These are phyloP conservation scores for Diplocarpon mali DNA, from an alignment of 2,329 filamentous ascomycete species.

Conservation along the genomic window DNA sequence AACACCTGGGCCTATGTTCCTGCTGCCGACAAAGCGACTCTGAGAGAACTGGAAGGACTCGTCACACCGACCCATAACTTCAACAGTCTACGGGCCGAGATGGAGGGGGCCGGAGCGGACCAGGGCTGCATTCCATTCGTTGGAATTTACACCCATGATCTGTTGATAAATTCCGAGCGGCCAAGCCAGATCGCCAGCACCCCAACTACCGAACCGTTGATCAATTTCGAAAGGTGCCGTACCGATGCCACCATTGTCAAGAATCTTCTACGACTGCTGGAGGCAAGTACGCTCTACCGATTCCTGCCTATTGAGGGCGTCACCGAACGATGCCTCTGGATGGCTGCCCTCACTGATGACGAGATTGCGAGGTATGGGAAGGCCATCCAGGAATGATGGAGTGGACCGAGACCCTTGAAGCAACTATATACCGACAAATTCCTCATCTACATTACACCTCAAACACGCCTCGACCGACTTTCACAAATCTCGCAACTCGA, in stretches of 20 bases:
- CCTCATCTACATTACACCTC: not conserved
- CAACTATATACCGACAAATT: constrained; percentile 2
- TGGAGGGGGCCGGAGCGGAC: constrained; percentile 56
- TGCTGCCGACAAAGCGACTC: constrained; percentile 49
- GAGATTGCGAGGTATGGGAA: constrained; percentile 47
- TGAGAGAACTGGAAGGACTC: constrained; percentile 58
- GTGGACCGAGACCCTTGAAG: not conserved
- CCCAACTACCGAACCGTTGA: constrained; percentile 53
- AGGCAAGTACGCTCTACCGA: constrained; percentile 63
- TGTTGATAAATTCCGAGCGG: constrained; percentile 71
- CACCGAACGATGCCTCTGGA: constrained; percentile 75
- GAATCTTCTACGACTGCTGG: constrained; percentile 65
- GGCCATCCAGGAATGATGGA: constrained; percentile 23
- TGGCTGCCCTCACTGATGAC: constrained; percentile 64
- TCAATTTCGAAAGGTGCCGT: constrained; percentile 77
- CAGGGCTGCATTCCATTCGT: constrained; percentile 76
- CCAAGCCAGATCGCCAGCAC: constrained; percentile 63
- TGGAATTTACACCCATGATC: constrained; percentile 71
- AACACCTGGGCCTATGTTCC: constrained; percentile 65
- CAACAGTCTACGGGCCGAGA: constrained; percentile 63
- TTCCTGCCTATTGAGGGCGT: constrained; percentile 68
- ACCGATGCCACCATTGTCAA: constrained; percentile 69
- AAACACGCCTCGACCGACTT: not conserved
- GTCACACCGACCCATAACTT: constrained; percentile 73
- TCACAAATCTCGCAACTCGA: constrained; percentile 1